phyloP scores from a whole-genome alignment of 2,329 filamentous ascomycete genomes.

The Aureobasidium pullulans region DNA sequence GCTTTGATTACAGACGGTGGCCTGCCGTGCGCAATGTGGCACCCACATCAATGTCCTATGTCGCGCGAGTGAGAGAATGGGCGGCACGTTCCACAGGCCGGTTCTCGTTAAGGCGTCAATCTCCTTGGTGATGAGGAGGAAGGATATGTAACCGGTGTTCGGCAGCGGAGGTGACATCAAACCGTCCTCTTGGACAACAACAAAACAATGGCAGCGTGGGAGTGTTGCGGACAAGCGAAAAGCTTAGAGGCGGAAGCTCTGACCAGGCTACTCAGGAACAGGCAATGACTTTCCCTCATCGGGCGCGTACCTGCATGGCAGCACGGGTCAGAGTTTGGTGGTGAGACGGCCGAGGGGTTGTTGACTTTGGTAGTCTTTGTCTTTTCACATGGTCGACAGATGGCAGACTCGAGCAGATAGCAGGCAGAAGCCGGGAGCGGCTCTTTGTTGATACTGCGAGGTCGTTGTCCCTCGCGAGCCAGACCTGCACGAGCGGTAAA shows the following conservation, averaged over 20 bases:
- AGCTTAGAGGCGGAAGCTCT: slow-evolving; percentile 1
- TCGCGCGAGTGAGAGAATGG: background rate
- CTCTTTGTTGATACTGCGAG: background rate
- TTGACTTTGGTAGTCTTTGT: background rate
- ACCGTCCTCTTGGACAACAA: slow-evolving; percentile 7
- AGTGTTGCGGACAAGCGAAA: background rate
- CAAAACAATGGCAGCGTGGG: background rate
- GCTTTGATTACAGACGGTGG: slow-evolving; percentile 1
- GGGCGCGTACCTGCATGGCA: slow-evolving; percentile 7
- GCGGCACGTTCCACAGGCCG: background rate
- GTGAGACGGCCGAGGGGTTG: background rate
- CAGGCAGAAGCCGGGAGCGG: background rate
- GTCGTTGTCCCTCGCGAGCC: background rate
- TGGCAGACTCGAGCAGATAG: background rate
- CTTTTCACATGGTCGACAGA: background rate
- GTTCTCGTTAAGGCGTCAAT: background rate
- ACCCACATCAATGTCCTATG: background rate
- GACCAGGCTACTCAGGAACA: slow-evolving; percentile 3
- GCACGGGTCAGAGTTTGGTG: background rate
- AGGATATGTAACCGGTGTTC: background rate
- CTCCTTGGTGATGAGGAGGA: background rate
- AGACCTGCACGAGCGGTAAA: background rate
- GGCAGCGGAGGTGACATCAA: slow-evolving; percentile 9
- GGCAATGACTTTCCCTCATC: background rate
- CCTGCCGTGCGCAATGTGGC: background rate